These are phyloP conservation scores for Verticillium zaregamsianum DNA, from an alignment of 2,329 filamentous ascomycete genomes.

Conservation along the genomic window DNA sequence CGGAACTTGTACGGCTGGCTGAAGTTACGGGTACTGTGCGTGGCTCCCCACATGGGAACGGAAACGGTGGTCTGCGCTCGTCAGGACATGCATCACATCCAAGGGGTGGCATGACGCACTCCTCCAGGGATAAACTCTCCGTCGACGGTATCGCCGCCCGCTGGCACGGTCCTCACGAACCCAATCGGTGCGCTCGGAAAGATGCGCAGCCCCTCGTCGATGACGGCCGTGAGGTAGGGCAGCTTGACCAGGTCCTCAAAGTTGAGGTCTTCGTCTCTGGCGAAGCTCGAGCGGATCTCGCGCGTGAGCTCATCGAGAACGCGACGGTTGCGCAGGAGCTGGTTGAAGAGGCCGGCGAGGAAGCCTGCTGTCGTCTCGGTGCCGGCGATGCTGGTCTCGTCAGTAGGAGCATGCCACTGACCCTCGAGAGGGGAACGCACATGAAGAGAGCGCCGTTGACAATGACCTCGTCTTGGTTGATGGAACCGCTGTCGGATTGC, in stretches of 20 bases:
- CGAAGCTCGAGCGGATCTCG: conserved; percentile 19
- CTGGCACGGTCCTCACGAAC: conserved; percentile 6
- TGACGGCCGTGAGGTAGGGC: conserved; percentile 29
- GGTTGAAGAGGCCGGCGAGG: conserved; percentile 28
- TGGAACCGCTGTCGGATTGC: background rate
- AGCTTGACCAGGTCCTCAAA: conserved; percentile 25
- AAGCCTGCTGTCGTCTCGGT: conserved; percentile 5
- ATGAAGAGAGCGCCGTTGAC: conserved; percentile 2
- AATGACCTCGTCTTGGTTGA: conserved; percentile 3
- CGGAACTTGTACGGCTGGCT: conserved; percentile 28
- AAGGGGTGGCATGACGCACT: background rate
- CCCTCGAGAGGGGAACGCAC: background rate
- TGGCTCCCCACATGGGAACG: conserved; percentile 6
- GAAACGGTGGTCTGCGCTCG: conserved; percentile 5
- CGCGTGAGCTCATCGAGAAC: conserved; percentile 20
- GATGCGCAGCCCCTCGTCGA: conserved; percentile 31
- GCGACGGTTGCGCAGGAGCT: conserved; percentile 25
- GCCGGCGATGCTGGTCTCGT: background rate
- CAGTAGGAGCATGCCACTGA: background rate
- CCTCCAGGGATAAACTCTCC: background rate
- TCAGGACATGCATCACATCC: background rate
- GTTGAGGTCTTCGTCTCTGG: conserved; percentile 18
- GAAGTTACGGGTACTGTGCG: conserved; percentile 15
- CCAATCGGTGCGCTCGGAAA: conserved; percentile 7
- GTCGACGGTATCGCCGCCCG: conserved; percentile 3